Evolutionary conservation across 169 alveolate genomes (phyloP).

Genomic region (Plasmodium blacklocki): DNA sequence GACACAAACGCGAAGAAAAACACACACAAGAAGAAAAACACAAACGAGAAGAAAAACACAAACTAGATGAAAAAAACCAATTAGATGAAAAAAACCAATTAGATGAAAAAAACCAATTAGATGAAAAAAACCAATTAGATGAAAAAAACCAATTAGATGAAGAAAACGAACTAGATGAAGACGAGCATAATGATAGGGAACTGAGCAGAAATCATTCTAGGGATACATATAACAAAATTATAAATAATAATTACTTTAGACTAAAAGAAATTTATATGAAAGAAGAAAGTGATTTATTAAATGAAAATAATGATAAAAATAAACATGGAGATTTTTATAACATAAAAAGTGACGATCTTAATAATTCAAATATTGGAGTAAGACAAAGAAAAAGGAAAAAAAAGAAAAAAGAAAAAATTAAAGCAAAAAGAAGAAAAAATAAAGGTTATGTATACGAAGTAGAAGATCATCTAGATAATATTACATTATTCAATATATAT

Average conservation of each 20-base stretch:
- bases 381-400: constrained; percentile 50
- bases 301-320: constrained; percentile 13
- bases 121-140: neutral
- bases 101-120: too few species aligned
- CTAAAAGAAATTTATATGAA: constrained; percentile 59
- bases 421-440: constrained; percentile 28
- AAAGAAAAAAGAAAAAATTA: constrained; percentile 59
- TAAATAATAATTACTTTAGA: constrained; percentile 37
- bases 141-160: neutral
- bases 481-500: constrained; percentile 52
- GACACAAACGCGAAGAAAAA: neutral
- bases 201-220: neutral
- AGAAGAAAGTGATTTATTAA: constrained; percentile 31
- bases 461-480: constrained; percentile 73
- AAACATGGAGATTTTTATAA: neutral
- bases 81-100: neutral
- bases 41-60: neutral
- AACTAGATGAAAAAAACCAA: neutral
- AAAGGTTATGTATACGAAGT: constrained; percentile 70
- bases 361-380: constrained; percentile 20
- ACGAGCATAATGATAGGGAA: too few species aligned
- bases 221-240: constrained; percentile 11
- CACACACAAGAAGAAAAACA: neutral
- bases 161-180: neutral
- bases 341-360: neutral